A percentile compares a stretch with the other conserved stretches of the same genome.
Conservation (phyloP, 2,329 filamentous ascomycete species). For the Domatiomyces catenatus region DNA sequence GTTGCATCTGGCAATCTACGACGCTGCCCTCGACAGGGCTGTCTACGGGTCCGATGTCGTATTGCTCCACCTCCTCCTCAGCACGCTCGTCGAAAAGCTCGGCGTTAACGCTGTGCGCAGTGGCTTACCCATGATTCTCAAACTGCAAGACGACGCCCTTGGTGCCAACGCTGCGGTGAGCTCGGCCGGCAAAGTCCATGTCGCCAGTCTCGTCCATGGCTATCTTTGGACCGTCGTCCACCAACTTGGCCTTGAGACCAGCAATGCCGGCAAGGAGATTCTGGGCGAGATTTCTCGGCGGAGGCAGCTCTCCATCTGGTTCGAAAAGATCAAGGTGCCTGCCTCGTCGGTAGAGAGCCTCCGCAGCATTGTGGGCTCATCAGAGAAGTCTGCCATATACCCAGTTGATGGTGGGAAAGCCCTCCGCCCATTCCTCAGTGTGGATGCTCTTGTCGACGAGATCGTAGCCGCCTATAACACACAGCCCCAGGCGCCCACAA, state of each 20-base stretch:
- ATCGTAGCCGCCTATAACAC: slow-evolving; percentile 58
- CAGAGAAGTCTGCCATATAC: slow-evolving; percentile 27
- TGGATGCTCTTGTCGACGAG: slow-evolving; percentile 54
- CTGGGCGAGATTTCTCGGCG: slow-evolving; percentile 62
- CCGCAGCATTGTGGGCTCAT: slow-evolving; percentile 28
- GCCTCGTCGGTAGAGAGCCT: slow-evolving; percentile 49
- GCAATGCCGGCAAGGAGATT: slow-evolving; percentile 53
- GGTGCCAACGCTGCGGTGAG: slow-evolving; percentile 33
- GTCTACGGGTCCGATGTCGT: slow-evolving; percentile 60
- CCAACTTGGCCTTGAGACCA: slow-evolving; percentile 59
- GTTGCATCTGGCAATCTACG: slow-evolving; percentile 77
- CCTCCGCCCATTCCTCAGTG: slow-evolving; percentile 60
- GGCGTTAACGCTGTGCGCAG: slow-evolving; percentile 68
- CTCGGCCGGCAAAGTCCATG: slow-evolving; percentile 56
- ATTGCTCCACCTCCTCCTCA: slow-evolving; percentile 60
- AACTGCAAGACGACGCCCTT: slow-evolving; percentile 66
- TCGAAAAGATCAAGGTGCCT: slow-evolving; percentile 57
- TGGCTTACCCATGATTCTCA: slow-evolving; percentile 76
- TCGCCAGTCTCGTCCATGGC: slow-evolving; percentile 73
- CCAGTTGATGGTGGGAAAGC: slow-evolving; percentile 43
- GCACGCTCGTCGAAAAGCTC: slow-evolving; percentile 57
- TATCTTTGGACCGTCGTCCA: slow-evolving; percentile 73
- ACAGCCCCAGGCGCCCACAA: slow-evolving; percentile 46
- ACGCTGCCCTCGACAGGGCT: slow-evolving; percentile 61
- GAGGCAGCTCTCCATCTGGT: slow-evolving; percentile 62